Evolutionary conservation across 305 asterid species (phyloP).

Genomic region (Stenogyne calaminthoides): DNA sequence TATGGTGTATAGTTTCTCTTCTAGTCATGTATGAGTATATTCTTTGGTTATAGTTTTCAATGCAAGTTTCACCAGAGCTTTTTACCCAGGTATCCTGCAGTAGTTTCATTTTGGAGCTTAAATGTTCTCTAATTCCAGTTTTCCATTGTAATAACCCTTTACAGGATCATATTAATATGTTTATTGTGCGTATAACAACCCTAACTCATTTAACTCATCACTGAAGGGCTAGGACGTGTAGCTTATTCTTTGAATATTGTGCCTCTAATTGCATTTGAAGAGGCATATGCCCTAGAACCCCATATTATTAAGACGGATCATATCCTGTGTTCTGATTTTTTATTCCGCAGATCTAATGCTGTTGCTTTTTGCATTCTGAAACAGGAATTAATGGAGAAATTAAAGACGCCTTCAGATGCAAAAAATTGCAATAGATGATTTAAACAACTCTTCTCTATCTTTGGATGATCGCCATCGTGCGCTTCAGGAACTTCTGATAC

Average conservation of each 20-base stretch:
- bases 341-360: conserved; percentile 14
- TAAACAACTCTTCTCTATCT: conserved; percentile 58
- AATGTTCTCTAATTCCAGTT: not conserved
- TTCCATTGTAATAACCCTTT: conserved; percentile 4
- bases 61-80: not conserved
- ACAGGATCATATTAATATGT: conserved; percentile 7
- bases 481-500: conserved; percentile 72
- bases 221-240: not conserved
- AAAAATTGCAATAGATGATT: conserved; percentile 71
- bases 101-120: not conserved
- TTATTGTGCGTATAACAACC: not conserved
- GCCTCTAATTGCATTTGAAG: not conserved
- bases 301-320: not conserved
- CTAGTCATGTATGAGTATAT: not conserved
- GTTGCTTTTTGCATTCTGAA: conserved; percentile 24
- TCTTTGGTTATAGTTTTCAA: not conserved
- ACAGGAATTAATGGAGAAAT: conserved; percentile 74
- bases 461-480: conserved; percentile 68
- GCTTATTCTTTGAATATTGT: not conserved
- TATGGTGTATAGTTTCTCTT: conserved; percentile 21
- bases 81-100: not conserved
- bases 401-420: conserved; percentile 80
- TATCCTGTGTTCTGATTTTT: not conserved
- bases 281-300: conserved; percentile 3
- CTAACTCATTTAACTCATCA: not conserved